A percentile compares a stretch with the other conserved stretches of the same genome.
These are phyloP conservation scores for Salvia splendens DNA, from an alignment of 257 asterid genomes.

Conservation along the genomic window DNA sequence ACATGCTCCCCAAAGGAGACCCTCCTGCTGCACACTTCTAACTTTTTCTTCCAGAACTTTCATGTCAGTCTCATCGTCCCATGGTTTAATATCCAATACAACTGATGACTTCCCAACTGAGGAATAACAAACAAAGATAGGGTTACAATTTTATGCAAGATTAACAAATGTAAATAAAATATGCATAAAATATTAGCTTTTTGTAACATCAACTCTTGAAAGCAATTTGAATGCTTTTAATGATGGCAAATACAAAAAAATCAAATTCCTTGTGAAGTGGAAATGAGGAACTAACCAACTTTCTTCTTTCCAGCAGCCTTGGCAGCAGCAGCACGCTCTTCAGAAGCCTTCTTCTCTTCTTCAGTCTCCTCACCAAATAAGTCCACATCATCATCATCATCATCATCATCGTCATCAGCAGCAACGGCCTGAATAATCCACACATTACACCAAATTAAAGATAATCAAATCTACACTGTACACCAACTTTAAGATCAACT, in stretches of 20 bases:
- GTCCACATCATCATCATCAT: slow-evolving; percentile 74
- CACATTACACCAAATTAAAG: background rate
- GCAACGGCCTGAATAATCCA: slow-evolving; percentile 48
- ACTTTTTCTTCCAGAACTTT: slow-evolving; percentile 92
- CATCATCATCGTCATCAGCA: slow-evolving; percentile 60
- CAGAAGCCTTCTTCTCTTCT: slow-evolving; percentile 94
- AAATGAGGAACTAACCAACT: slow-evolving; percentile 58
- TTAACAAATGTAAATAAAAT: background rate
- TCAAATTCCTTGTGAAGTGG: background rate
- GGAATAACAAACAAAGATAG: background rate
- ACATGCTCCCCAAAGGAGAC: slow-evolving; percentile 95
- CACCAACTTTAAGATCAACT: background rate
- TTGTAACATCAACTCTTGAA: background rate
- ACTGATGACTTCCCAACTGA: slow-evolving; percentile 72
- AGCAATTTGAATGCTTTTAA: background rate
- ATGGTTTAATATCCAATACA: slow-evolving; percentile 75
- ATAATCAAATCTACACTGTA: background rate
- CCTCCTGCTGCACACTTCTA: slow-evolving; percentile 68
- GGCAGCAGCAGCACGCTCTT: slow-evolving; percentile 82
- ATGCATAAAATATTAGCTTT: no score
- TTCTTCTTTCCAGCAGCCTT: slow-evolving; percentile 90
- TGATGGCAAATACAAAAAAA: no score
- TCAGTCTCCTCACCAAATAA: slow-evolving; percentile 96
- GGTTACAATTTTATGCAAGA: background rate
- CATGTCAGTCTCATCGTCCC: slow-evolving; percentile 99